Percentiles rank a stretch among this genome's conserved stretches.
Evolutionary conservation across 352 stramenopile genomes (phyloP).

Genomic region (Aphanomyces invadans): DNA sequence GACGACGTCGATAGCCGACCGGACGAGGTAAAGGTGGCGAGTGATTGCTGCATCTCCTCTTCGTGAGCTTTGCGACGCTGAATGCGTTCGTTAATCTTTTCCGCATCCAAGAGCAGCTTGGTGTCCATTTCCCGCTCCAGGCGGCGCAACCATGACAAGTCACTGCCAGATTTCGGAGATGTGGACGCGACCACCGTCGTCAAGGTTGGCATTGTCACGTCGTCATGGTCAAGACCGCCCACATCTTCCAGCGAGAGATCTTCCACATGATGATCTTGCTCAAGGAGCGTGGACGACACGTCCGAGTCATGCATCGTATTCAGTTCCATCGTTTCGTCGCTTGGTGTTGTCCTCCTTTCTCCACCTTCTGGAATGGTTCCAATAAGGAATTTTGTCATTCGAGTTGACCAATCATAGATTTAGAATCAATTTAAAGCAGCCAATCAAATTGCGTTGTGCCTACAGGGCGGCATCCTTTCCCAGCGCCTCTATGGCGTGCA

Average conservation of each 20-base stretch:
- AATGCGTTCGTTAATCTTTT: constrained; percentile 21
- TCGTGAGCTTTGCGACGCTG: constrained; percentile 19
- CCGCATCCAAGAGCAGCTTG: constrained; percentile 17
- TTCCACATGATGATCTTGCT: background rate
- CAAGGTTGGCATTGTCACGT: background rate
- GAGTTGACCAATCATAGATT: background rate
- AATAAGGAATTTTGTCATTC: background rate
- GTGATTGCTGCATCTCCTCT: constrained; percentile 21
- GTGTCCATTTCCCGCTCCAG: constrained; percentile 22
- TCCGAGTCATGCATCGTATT: background rate
- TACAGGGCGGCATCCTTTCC: no score
- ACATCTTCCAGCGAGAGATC: constrained; percentile 1
- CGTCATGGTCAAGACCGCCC: background rate
- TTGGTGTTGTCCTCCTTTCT: constrained; percentile 1
- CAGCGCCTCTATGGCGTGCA: no score
- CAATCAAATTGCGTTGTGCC: background rate
- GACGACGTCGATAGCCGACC: constrained; percentile 2
- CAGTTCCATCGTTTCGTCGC: background rate
- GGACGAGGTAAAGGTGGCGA: constrained; percentile 10
- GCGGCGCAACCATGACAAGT: constrained; percentile 17
- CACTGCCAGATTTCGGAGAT: constrained; percentile 4
- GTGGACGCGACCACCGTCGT: background rate
- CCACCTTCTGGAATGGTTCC: background rate
- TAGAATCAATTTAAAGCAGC: background rate
- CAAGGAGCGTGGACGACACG: background rate